phyloP scores from a whole-genome alignment of 1,139 yeast species.

The Citeromyces siamensis region DNA sequence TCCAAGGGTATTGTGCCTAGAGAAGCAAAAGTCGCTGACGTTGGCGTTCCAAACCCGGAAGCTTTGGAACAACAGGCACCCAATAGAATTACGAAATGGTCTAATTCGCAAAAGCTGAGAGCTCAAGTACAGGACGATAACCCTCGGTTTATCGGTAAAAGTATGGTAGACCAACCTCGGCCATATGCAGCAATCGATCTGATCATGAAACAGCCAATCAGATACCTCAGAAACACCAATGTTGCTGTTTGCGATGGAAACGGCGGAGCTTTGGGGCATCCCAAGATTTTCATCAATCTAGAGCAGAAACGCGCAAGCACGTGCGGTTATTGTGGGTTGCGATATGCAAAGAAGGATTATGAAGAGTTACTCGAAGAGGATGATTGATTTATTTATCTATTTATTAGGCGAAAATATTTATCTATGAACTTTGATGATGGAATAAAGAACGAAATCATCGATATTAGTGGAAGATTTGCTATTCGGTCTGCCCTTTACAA shows the following conservation, averaged over 20 bases:
- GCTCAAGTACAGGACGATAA: constrained; percentile 40
- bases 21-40: constrained; percentile 4
- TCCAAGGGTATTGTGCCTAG: not conserved
- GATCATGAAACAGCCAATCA: constrained; percentile 63
- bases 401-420: no score
- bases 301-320: constrained; percentile 63
- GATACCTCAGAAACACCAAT: constrained; percentile 42
- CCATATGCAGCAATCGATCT: constrained; percentile 81
- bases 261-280: constrained; percentile 72
- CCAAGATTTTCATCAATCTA: constrained; percentile 70
- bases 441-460: no score
- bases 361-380: constrained; percentile 5
- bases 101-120: constrained; percentile 54
- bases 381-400: not conserved
- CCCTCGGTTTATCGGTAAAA: constrained; percentile 65
- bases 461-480: no score
- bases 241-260: constrained; percentile 70
- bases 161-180: constrained; percentile 57
- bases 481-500: no score
- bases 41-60: constrained; percentile 5
- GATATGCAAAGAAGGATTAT: constrained; percentile 34
- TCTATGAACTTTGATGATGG: no score
- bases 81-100: constrained; percentile 61
- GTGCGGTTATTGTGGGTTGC: constrained; percentile 73
- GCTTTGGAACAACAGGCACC: constrained; percentile 45